Base-by-base conservation (phyloP, 371 early-diverging fungal species). In the Umbelopsis sp. region DNA sequence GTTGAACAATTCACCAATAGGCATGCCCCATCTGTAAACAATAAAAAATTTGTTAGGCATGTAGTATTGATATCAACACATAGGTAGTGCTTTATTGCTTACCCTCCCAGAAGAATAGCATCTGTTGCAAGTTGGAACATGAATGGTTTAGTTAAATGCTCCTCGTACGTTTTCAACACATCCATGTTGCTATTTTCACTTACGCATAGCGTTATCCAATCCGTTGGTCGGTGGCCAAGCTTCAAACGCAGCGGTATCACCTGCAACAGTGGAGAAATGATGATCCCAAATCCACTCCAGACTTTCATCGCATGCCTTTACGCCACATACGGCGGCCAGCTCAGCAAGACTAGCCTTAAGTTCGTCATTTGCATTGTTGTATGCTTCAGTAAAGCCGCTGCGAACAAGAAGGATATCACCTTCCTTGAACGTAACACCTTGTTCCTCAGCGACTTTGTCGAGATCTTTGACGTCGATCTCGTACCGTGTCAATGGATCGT, bases 1-100 rank as follows among this genome's bases (percentile, higher is more conserved):
- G 44, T 74, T 70, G 63, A 80, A 76, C 72, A 82, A 63, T 41
- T 82, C 83, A 38, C 82, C 82, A n/a, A 82, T 77, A 44, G 80
- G 80, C 71, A 75, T 74, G 32, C 83, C 83, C 44, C 63, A 79
- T 16, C 57, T 57, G 35, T 0, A 35, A 35, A 16, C 24, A 0
- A 9, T 5, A 16, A 35, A 25, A 18, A 3, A 12, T 57, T n/a
- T 48, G 48, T 48, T 48, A 48, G 18, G 4, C 29, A 8, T 57
- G 5, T 12, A 1, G 7, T 4, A 41, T 41, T 7, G 35, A 52
- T 25, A 6, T 16, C 11, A 35, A 3, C 29, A 1, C 11, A 18
- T 35, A 25, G 16, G 3, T 5, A 37, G 29, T 29, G 3, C 57
- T 38, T 35, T 3, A 35, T 14, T 57, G 35, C 29, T 57, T 57